Evolutionary conservation across 805 yeast genomes (phyloP).

Genomic region (Candida broadrunensis): DNA sequence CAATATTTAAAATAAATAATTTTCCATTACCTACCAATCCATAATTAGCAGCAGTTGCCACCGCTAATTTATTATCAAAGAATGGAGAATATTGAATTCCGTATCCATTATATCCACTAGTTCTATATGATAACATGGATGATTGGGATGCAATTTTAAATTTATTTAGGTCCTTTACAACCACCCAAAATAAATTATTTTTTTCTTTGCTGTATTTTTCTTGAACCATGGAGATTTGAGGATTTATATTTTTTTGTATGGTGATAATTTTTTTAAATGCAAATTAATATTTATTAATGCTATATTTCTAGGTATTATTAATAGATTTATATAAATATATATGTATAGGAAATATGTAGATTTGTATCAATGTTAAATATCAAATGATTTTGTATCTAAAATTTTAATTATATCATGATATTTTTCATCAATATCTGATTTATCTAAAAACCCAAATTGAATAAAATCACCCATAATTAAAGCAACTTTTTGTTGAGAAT

Average conservation of each 20-base stretch:
- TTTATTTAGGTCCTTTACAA: too few relatives aligned
- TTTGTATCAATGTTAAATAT: too few relatives aligned
- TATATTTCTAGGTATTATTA: too few relatives aligned
- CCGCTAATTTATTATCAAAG: conserved; percentile 84
- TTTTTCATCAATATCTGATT: conserved; percentile 24
- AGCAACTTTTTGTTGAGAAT: conserved; percentile 71
- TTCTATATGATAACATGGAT: conserved; percentile 76
- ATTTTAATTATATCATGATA: conserved; percentile 30
- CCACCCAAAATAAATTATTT: too few relatives aligned
- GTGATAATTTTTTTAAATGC: too few relatives aligned
- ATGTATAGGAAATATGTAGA: too few relatives aligned
- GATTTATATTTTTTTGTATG: too few relatives aligned
- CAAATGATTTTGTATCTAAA: conserved; percentile 32
- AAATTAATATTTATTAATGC: too few relatives aligned
- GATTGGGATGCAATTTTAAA: too few relatives aligned
- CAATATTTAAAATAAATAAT: conserved; percentile 66
- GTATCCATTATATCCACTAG: conserved; percentile 83
- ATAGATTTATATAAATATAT: too few relatives aligned
- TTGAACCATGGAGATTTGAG: too few relatives aligned
- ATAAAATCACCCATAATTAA: conserved; percentile 74
- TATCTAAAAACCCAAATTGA: conserved; percentile 48
- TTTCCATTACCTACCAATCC: conserved; percentile 95
- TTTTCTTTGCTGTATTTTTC: too few relatives aligned
- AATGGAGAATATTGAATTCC: conserved; percentile 88
- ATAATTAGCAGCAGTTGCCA: conserved; percentile 87